A percentile compares a stretch with the other conserved stretches of the same genome.
Evolutionary conservation across 2,329 filamentous ascomycete species (phyloP).

Genomic region (Gnomoniopsis smithogilvyi): DNA sequence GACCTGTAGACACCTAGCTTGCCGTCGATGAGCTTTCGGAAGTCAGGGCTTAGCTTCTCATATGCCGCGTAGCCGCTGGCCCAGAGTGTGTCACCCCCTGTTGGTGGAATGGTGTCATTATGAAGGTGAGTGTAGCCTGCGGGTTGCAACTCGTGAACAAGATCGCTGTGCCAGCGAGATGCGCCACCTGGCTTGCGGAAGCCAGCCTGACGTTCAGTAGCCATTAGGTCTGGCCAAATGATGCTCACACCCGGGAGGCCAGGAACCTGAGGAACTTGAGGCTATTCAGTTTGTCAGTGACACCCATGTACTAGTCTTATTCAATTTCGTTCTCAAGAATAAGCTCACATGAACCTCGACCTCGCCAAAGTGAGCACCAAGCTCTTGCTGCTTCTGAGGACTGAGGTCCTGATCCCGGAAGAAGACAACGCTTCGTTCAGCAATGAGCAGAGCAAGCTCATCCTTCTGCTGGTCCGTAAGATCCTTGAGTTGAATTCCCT

Average conservation of each 20-base stretch:
- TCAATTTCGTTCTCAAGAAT: background rate
- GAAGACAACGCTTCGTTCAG: conserved; percentile 64
- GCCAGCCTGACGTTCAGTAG: conserved; percentile 55
- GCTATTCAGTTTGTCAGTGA: conserved; percentile 36
- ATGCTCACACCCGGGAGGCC: conserved; percentile 62
- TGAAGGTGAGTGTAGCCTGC: conserved; percentile 69
- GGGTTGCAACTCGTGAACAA: conserved; percentile 69
- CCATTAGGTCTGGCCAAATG: conserved; percentile 67
- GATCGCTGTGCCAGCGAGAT: conserved; percentile 66
- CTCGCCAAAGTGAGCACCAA: conserved; percentile 63
- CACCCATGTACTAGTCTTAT: background rate
- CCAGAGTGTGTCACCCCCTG: conserved; percentile 72
- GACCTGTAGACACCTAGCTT: conserved; percentile 62
- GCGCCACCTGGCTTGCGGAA: conserved; percentile 68
- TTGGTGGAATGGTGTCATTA: conserved; percentile 62
- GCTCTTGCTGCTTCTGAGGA: conserved; percentile 59
- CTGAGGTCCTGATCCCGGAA: conserved; percentile 60
- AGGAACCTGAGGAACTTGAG: conserved; percentile 68
- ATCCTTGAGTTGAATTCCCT: conserved; percentile 61
- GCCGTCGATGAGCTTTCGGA: conserved; percentile 69
- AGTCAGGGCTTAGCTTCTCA: conserved; percentile 67
- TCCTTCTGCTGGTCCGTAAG: conserved; percentile 57
- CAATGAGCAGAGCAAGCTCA: conserved; percentile 60
- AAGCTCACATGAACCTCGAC: conserved; percentile 64
- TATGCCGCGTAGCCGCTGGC: conserved; percentile 69